Percentiles rank a stretch among this genome's conserved stretches.
Evolutionary conservation across 768 basidiomycete genomes (phyloP).

Genomic region (Leccinum arenicola): DNA sequence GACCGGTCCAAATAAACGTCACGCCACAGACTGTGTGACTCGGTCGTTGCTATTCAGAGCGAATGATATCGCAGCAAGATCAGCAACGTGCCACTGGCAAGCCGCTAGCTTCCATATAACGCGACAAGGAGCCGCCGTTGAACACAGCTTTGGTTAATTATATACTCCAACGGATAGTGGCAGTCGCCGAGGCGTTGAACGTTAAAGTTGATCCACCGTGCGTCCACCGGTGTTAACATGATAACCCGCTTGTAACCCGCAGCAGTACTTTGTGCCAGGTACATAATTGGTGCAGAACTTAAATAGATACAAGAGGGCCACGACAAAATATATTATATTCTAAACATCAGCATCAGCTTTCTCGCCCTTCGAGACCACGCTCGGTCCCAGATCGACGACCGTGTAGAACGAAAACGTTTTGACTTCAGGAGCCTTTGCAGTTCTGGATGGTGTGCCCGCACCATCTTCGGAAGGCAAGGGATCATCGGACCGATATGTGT

Average conservation of each 20-base stretch:
- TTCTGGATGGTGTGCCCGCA: conserved; percentile 42
- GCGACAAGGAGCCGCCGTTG: not conserved
- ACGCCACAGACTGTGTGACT: not conserved
- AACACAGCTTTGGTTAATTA: not conserved
- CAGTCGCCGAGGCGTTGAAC: not conserved
- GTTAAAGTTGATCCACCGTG: not conserved
- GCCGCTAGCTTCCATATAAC: no score
- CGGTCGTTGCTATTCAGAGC: not conserved
- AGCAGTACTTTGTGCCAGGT: not conserved
- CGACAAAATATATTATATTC: not conserved
- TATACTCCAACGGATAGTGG: not conserved
- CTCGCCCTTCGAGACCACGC: conserved; percentile 62
- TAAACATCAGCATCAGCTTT: conserved; percentile 23
- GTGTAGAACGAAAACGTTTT: conserved; percentile 92
- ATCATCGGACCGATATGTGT: conserved; percentile 93
- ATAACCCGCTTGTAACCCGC: not conserved
- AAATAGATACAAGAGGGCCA: not conserved
- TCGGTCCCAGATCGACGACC: conserved; percentile 73
- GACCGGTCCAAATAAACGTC: not conserved
- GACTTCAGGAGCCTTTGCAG: conserved; percentile 60
- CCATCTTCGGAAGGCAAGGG: conserved; percentile 63
- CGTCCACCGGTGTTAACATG: not conserved
- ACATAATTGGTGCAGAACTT: not conserved
- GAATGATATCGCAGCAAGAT: not conserved
- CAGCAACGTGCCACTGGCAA: not conserved